Percentiles rank a stretch among this genome's conserved stretches.
Evolutionary conservation across 2,329 filamentous ascomycete species (phyloP).

Genomic region (Dothideomycetes sp.): DNA sequence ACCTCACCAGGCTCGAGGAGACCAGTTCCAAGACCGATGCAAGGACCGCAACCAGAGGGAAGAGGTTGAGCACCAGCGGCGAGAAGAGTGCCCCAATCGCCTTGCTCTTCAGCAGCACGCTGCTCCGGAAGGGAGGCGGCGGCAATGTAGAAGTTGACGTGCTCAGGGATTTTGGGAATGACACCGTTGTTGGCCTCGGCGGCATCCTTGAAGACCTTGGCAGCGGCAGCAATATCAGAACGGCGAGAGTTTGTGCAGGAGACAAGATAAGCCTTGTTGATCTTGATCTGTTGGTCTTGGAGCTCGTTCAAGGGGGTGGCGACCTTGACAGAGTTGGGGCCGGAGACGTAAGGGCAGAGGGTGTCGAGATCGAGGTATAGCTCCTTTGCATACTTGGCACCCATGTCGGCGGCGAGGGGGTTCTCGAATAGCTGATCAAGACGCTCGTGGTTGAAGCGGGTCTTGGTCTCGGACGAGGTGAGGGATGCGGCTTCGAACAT

Average conservation of each 20-base stretch:
- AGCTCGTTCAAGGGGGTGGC: slow-evolving; percentile 67
- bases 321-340: slow-evolving; percentile 85
- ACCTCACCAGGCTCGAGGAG: slow-evolving; percentile 77
- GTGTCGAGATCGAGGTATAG: slow-evolving; percentile 75
- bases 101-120: slow-evolving; percentile 60
- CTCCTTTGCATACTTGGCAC: slow-evolving; percentile 71
- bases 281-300: slow-evolving; percentile 58
- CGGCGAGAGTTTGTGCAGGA: slow-evolving; percentile 81
- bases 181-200: slow-evolving; percentile 44
- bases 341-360: slow-evolving; percentile 71
- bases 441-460: slow-evolving; percentile 59
- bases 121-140: slow-evolving; percentile 76
- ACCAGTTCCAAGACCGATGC: slow-evolving; percentile 74
- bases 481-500: slow-evolving; percentile 43
- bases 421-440: slow-evolving; percentile 64
- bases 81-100: slow-evolving; percentile 75
- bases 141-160: slow-evolving; percentile 80
- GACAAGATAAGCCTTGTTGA: slow-evolving; percentile 79
- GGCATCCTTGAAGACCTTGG: slow-evolving; percentile 73
- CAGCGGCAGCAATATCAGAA: slow-evolving; percentile 72
- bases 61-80: slow-evolving; percentile 67
- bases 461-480: slow-evolving; percentile 34
- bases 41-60: slow-evolving; percentile 67
- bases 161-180: slow-evolving; percentile 58
- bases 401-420: slow-evolving; percentile 58